Evolutionary conservation across 2,329 filamentous ascomycete species (phyloP).

Genomic region (Fusarium ramigenum): DNA sequence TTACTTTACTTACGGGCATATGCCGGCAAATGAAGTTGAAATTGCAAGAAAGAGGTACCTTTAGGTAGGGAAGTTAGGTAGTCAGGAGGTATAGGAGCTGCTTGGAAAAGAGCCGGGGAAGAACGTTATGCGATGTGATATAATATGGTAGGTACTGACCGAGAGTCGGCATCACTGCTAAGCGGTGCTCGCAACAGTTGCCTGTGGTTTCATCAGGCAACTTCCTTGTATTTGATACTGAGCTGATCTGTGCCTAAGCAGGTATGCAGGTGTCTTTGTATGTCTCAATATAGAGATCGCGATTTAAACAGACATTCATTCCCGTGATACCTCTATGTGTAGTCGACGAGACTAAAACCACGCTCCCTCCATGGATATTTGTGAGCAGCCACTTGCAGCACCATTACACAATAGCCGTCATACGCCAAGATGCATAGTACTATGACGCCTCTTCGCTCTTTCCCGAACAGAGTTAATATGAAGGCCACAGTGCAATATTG

Average conservation of each 20-base stretch:
- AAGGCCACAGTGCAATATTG: constrained; percentile 10
- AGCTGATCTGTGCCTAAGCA: neutral
- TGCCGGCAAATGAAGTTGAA: neutral
- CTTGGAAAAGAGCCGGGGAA: neutral
- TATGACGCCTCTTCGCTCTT: constrained; percentile 4
- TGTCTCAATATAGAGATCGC: neutral
- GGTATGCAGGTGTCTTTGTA: neutral
- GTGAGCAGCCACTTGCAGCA: constrained; percentile 8
- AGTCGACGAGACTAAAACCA: neutral
- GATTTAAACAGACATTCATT: neutral
- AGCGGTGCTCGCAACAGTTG: constrained; percentile 3
- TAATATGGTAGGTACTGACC: neutral
- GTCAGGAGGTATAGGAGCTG: neutral
- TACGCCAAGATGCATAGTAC: constrained; percentile 18
- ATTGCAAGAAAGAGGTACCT: neutral
- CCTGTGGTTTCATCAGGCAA: neutral
- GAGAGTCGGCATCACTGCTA: neutral
- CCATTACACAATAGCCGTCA: constrained; percentile 29
- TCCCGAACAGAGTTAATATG: neutral
- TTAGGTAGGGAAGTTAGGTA: neutral
- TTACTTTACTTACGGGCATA: neutral
- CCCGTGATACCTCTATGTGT: neutral
- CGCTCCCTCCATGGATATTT: neutral
- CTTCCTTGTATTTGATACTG: neutral
- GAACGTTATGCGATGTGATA: neutral